These are phyloP conservation scores for Cyphellophora attinorum DNA, from an alignment of 2,329 filamentous ascomycete species.

Conservation along the genomic window DNA sequence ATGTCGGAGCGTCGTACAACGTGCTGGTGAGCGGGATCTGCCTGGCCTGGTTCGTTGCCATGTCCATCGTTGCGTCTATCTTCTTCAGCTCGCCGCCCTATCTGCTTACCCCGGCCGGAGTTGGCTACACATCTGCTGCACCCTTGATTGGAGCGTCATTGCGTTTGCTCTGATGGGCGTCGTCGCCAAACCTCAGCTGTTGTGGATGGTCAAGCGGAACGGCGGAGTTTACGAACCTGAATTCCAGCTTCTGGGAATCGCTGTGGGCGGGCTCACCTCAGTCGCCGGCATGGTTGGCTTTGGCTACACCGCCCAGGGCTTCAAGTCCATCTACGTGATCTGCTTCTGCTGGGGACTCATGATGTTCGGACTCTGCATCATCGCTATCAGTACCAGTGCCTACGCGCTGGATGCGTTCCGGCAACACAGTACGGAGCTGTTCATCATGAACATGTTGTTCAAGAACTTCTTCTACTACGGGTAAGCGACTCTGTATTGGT, in stretches of 20 bases:
- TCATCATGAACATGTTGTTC: slow-evolving; percentile 82
- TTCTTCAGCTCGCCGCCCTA: slow-evolving; percentile 19
- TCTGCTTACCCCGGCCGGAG: slow-evolving; percentile 60
- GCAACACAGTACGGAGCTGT: slow-evolving; percentile 76
- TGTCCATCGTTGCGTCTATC: slow-evolving; percentile 11
- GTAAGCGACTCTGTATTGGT: slow-evolving; percentile 21
- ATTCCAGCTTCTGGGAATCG: slow-evolving; percentile 71
- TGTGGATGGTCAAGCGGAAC: slow-evolving; percentile 62
- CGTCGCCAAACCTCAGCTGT: slow-evolving; percentile 62
- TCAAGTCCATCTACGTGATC: slow-evolving; percentile 57
- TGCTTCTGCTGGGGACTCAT: slow-evolving; percentile 75
- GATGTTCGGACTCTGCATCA: slow-evolving; percentile 81
- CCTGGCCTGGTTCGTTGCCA: slow-evolving; percentile 11
- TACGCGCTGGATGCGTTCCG: slow-evolving; percentile 91
- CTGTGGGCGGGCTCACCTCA: slow-evolving; percentile 70
- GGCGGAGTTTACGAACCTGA: slow-evolving; percentile 81
- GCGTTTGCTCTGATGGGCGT: slow-evolving; percentile 66
- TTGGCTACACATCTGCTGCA: slow-evolving; percentile 75
- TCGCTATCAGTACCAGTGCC: slow-evolving; percentile 69
- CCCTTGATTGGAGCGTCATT: slow-evolving; percentile 76
- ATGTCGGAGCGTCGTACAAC: too few relatives aligned
- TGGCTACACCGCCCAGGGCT: slow-evolving; percentile 56
- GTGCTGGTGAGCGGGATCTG: slow-evolving; percentile 11
- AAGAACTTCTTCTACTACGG: slow-evolving; percentile 85
- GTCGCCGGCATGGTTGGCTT: slow-evolving; percentile 75